Evolutionary conservation across 805 yeast genomes (phyloP).

Genomic region (Teunomyces lycoperdinae): DNA sequence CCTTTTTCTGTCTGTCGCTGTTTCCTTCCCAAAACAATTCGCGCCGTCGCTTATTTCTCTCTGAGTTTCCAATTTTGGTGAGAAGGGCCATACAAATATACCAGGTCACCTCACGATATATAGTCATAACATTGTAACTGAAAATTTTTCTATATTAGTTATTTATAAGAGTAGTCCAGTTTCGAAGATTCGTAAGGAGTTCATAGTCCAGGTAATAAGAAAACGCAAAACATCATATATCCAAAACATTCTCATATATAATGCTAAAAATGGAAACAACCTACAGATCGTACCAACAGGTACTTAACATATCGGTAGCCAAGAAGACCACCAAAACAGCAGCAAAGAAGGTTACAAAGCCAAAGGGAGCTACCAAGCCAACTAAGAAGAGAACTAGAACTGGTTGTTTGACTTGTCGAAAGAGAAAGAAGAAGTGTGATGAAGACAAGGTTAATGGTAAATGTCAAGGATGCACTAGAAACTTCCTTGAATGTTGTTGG

Average conservation of each 20-base stretch:
- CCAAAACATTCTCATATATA: neutral
- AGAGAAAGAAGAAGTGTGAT: slow-evolving; percentile 65
- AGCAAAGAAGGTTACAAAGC: slow-evolving; percentile 11
- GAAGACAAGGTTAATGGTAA: slow-evolving; percentile 42
- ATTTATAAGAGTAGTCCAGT: neutral
- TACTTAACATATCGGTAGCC: slow-evolving; percentile 11
- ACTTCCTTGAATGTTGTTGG: slow-evolving; percentile 46
- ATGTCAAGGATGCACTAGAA: slow-evolving; percentile 44
- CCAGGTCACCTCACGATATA: neutral
- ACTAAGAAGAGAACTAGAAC: slow-evolving; percentile 40
- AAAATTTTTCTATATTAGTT: slow-evolving; percentile 1
- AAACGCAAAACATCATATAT: no score
- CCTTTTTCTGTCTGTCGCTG: neutral
- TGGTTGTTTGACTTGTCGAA: slow-evolving; percentile 61
- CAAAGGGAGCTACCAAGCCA: slow-evolving; percentile 8
- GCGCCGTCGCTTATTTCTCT: slow-evolving; percentile 8
- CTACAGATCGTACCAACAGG: slow-evolving; percentile 15
- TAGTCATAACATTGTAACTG: neutral
- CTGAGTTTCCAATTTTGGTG: slow-evolving; percentile 8
- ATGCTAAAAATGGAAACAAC: slow-evolving; percentile 4
- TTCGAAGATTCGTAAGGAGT: no score
- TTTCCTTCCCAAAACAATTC: neutral
- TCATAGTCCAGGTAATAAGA: no score
- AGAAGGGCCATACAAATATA: neutral
- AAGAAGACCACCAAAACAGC: slow-evolving; percentile 5